Percentiles rank a stretch among this genome's conserved stretches.
These are phyloP conservation scores for Durio zibethinus DNA, from an alignment of 345 rosid species.

Conservation along the genomic window DNA sequence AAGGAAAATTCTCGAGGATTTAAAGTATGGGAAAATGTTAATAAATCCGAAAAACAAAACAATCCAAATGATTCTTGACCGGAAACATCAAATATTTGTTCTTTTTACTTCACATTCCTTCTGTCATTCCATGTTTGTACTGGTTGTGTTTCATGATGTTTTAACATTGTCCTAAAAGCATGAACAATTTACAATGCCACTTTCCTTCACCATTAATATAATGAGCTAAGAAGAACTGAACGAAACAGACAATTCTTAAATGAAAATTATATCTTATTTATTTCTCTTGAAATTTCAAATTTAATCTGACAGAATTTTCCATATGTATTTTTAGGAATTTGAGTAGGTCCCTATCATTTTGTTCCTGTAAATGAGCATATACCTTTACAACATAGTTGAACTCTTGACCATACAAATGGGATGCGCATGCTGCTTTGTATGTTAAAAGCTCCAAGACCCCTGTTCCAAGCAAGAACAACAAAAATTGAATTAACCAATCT, in stretches of 20 bases:
- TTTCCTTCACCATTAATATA: too few relatives aligned
- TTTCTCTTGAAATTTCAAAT: constrained; percentile 17
- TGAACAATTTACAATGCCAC: too few relatives aligned
- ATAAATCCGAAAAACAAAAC: too few relatives aligned
- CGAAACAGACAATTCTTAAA: background rate
- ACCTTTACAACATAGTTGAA: constrained; percentile 46
- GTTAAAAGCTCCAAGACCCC: constrained; percentile 51
- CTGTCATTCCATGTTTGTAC: too few relatives aligned
- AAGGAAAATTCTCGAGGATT: too few relatives aligned
- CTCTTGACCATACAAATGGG: constrained; percentile 59
- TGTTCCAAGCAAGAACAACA: constrained; percentile 11
- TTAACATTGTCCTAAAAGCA: too few relatives aligned
- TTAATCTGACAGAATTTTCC: constrained; percentile 34
- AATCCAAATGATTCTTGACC: too few relatives aligned
- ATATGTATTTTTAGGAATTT: constrained; percentile 43
- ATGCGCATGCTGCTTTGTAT: constrained; percentile 74
- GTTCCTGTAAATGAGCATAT: constrained; percentile 25
- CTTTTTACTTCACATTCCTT: too few relatives aligned
- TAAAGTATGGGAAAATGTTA: too few relatives aligned
- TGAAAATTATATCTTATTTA: background rate
- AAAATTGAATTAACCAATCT: background rate
- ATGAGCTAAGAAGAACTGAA: background rate
- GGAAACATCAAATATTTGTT: too few relatives aligned
- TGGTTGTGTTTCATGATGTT: too few relatives aligned
- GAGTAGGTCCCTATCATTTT: constrained; percentile 30